These are phyloP conservation scores for Coffea humblotiana DNA, from an alignment of 305 asterid genomes.

Conservation along the genomic window DNA sequence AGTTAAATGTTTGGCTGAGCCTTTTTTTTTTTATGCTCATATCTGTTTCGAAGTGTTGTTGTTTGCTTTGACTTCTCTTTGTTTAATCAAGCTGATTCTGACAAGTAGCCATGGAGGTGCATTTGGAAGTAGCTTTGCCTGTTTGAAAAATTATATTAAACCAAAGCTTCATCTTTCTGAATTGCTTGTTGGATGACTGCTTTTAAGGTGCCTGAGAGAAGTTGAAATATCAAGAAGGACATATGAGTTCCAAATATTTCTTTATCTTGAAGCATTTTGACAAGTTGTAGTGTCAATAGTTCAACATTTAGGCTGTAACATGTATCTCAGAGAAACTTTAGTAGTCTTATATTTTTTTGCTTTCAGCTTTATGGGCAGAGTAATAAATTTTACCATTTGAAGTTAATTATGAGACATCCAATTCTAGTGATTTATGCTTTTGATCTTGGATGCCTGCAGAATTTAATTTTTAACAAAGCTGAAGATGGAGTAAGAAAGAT, in stretches of 20 bases:
- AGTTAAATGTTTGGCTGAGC: neutral
- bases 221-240: neutral
- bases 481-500: constrained; percentile 83
- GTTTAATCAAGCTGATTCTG: neutral
- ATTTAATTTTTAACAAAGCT: constrained; percentile 78
- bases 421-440: constrained; percentile 10
- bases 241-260: neutral
- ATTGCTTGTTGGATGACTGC: neutral
- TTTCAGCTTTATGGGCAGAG: neutral
- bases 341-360: neutral
- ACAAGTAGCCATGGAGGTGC: neutral
- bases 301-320: no score
- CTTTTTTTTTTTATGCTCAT: neutral
- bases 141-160: no score
- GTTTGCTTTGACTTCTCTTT: neutral
- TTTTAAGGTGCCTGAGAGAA: neutral
- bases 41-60: neutral
- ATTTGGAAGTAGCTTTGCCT: neutral
- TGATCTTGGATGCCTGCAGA: constrained; percentile 53
- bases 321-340: neutral
- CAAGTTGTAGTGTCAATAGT: neutral
- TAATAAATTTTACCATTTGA: neutral
- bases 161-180: neutral
- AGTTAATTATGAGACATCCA: neutral
- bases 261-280: neutral